phyloP scores from a whole-genome alignment of 805 yeast genomes.

The Metschnikowia baotianmanensis region DNA sequence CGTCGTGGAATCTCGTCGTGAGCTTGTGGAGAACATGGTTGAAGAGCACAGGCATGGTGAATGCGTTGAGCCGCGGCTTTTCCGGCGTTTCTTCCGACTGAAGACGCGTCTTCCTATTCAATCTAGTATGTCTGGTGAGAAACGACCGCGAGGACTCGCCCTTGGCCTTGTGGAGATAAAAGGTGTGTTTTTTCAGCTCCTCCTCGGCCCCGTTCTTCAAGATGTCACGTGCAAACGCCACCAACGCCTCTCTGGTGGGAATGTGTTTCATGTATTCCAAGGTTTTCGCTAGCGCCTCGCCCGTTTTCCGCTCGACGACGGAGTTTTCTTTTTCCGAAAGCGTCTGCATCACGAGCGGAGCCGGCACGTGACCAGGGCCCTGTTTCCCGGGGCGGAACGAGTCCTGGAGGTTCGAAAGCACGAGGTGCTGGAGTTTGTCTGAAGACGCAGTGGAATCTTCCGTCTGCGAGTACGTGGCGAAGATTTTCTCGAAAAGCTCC shows the following conservation, averaged over 20 bases:
- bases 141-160: constrained; percentile 15
- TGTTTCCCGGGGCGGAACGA: constrained; percentile 10
- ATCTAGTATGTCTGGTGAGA: constrained; percentile 19
- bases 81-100: constrained; percentile 21
- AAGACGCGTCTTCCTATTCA: constrained; percentile 18
- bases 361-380: not conserved
- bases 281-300: constrained; percentile 24
- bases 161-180: constrained; percentile 17
- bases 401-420: constrained; percentile 17
- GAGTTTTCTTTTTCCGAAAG: constrained; percentile 3
- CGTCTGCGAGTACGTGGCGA: constrained; percentile 16
- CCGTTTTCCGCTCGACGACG: constrained; percentile 1
- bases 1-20: constrained; percentile 30
- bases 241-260: constrained; percentile 13
- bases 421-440: constrained; percentile 10
- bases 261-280: constrained; percentile 21
- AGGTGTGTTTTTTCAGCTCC: constrained; percentile 7
- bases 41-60: constrained; percentile 37
- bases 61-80: constrained; percentile 29
- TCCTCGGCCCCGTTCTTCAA: constrained; percentile 14
- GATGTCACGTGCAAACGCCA: constrained; percentile 19
- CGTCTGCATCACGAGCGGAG: not conserved
- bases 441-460: not conserved
- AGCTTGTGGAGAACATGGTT: constrained; percentile 29
- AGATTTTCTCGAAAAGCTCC: constrained; percentile 16